phyloP scores from a whole-genome alignment of 2,329 filamentous ascomycete genomes.

The Xylaria sp. region DNA sequence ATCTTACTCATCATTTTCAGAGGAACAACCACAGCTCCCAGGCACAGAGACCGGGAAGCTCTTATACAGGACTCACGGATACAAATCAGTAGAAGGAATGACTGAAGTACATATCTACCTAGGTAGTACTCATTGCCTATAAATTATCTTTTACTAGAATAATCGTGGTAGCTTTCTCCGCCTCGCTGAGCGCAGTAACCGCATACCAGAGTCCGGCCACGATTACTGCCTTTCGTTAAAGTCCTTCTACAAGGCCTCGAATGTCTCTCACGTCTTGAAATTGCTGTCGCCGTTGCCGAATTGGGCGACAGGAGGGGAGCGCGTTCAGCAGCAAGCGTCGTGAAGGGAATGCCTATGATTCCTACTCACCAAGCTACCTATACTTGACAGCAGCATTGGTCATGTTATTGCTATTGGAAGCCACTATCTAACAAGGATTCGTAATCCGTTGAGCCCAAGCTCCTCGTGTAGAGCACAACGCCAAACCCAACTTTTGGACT shows the following conservation, averaged over 20 bases:
- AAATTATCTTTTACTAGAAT: conserved; percentile 36
- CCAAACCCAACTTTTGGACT: too few relatives aligned
- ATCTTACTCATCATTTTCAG: conserved; percentile 21
- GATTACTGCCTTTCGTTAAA: conserved; percentile 46
- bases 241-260: conserved; percentile 31
- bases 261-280: conserved; percentile 6
- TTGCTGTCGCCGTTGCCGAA: conserved; percentile 16
- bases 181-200: conserved; percentile 42
- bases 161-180: conserved; percentile 44
- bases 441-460: too few relatives aligned
- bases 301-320: conserved; percentile 33
- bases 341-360: conserved; percentile 11
- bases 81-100: conserved; percentile 40
- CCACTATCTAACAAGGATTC: too few relatives aligned
- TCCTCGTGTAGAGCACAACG: too few relatives aligned
- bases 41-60: background rate
- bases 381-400: conserved; percentile 62
- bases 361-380: conserved; percentile 41
- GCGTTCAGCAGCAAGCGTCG: conserved; percentile 23
- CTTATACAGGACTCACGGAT: conserved; percentile 42
- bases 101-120: background rate
- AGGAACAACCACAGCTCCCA: conserved; percentile 7
- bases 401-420: too few relatives aligned
- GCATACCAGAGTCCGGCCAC: conserved; percentile 46
- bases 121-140: conserved; percentile 4